Percentiles rank a stretch among this genome's conserved stretches.
These are phyloP conservation scores for Salvia miltiorrhiza DNA, from an alignment of 257 asterid genomes.

Conservation along the genomic window DNA sequence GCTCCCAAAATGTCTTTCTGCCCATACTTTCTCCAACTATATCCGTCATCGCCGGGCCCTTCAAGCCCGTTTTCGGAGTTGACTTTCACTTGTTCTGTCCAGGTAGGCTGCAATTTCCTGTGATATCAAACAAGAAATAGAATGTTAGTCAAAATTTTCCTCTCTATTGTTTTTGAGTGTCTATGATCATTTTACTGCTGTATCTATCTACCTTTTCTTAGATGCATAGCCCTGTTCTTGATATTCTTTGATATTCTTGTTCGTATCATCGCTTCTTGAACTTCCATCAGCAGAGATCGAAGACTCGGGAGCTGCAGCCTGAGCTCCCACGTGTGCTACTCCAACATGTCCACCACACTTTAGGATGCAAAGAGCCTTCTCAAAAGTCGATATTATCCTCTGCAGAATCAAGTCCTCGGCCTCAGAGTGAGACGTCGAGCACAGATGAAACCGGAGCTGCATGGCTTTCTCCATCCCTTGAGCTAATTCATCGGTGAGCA, in stretches of 20 bases:
- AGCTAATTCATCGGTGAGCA: conserved; percentile 56
- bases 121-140: conserved; percentile 20
- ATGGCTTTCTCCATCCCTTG: conserved; percentile 76
- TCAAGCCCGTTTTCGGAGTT: conserved; percentile 58
- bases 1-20: conserved; percentile 59
- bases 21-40: conserved; percentile 87
- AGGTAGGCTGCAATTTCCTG: conserved; percentile 73
- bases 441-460: conserved; percentile 57
- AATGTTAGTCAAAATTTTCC: background rate
- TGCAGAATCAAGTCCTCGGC: conserved; percentile 52
- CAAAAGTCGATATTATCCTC: conserved; percentile 65
- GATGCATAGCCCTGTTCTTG: conserved; percentile 33
- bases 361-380: conserved; percentile 67
- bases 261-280: conserved; percentile 44
- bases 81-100: conserved; percentile 69
- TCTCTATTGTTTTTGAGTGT: background rate
- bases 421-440: conserved; percentile 36
- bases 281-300: conserved; percentile 56
- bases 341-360: conserved; percentile 43
- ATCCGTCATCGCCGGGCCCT: conserved; percentile 80
- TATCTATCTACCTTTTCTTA: conserved; percentile 58
- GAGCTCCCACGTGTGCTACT: conserved; percentile 22
- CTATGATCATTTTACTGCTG: background rate
- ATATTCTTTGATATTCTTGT: conserved; percentile 33
- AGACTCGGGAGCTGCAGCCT: conserved; percentile 35